Base-by-base conservation (phyloP, 306 rosid species). In the Ochetophila trinervis region DNA sequence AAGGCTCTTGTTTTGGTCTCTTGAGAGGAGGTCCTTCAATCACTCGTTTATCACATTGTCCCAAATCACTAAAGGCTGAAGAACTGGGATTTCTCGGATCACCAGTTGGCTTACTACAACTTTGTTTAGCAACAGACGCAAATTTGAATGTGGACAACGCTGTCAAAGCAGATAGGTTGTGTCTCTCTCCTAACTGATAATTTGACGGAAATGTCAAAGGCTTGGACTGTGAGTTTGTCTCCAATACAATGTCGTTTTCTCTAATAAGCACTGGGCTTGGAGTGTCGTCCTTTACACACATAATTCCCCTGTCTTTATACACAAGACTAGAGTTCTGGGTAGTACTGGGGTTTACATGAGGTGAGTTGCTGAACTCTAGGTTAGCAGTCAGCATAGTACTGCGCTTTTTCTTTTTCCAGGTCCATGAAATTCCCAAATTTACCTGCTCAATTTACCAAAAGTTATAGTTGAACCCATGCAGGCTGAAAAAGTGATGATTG, bases 321-420 rank as follows among this genome's bases (percentile, higher is more conserved):
- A 48, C 60, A 20, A 58, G 49, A 70, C 58, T 57, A 34, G 68
- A n/a, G 48, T 65, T 74, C 45, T 60, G 74, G 47, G 51, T 20
- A 44, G 68, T 68, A 63, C 37, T 44, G 57, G 14, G 34, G 23
- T 32, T 49, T 11, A 20, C 47, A 69, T 21, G 47, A 69, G 42
- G 8, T 20, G 42, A 32, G 65, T 53, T 17, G 15, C 35, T 36
- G 62, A 23, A 34, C 23, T 56, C 6, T 63, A 56, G 63, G 53
- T 20, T 30, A 21, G 51, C 17, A 11, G 21, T 15, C 24, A 42
- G 35, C 35, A 21, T 53, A 20, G 55, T 54, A 50, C 58, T 53
- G 62, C 50, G 68, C 65, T 71, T 63, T 70, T 68, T 58, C 72
- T 57, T 66, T 73, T 75, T 70, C 84, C 80, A 75, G 68, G 68